Evolutionary conservation across 257 asterid genomes (phyloP).

Genomic region (Scutellaria galericulata): DNA sequence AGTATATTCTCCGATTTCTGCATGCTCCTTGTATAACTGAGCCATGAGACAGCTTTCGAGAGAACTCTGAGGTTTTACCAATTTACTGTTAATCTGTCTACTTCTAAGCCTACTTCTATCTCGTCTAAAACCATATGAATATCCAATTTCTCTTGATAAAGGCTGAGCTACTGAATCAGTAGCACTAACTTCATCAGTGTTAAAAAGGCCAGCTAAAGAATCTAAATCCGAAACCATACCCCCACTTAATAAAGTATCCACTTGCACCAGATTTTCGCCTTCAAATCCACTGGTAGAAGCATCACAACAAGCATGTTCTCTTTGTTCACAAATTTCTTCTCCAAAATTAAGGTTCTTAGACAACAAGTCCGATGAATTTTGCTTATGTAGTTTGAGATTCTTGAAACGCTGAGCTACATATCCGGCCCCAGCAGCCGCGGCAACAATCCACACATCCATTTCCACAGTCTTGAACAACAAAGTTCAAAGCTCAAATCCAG

Average conservation of each 20-base stretch:
- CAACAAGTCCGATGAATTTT: constrained; percentile 38
- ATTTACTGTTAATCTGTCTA: constrained; percentile 44
- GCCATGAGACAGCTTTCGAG: constrained; percentile 84
- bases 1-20: constrained; percentile 50
- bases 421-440: constrained; percentile 76
- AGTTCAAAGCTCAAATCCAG: constrained; percentile 17
- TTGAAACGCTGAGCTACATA: constrained; percentile 65
- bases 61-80: constrained; percentile 57
- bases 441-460: constrained; percentile 65
- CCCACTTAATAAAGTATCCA: constrained; percentile 28
- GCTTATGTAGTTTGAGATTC: constrained; percentile 44
- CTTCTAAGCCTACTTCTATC: constrained; percentile 49
- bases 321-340: constrained; percentile 34
- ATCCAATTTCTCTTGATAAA: constrained; percentile 40
- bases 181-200: constrained; percentile 37
- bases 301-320: constrained; percentile 24
- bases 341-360: constrained; percentile 35
- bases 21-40: constrained; percentile 61
- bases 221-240: constrained; percentile 33
- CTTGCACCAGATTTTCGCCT: constrained; percentile 32
- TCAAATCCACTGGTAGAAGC: constrained; percentile 41
- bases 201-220: constrained; percentile 26
- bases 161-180: constrained; percentile 42
- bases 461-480: constrained; percentile 5
- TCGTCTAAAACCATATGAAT: constrained; percentile 50